These are phyloP conservation scores for Berberis vulgaris DNA, from an alignment of 164 flowering plant species.

Conservation along the genomic window DNA sequence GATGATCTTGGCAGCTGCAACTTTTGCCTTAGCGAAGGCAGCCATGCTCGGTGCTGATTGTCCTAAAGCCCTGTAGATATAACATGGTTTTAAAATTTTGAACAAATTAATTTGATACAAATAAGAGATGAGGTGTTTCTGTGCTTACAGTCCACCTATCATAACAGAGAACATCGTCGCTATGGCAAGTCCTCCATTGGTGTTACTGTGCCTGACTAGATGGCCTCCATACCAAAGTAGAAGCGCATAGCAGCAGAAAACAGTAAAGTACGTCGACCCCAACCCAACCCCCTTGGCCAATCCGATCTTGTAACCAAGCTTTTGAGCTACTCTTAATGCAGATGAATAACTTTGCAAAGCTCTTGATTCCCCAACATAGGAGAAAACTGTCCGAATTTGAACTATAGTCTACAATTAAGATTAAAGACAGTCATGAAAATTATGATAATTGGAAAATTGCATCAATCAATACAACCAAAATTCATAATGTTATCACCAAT, in stretches of 20 bases:
- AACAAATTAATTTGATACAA: background rate
- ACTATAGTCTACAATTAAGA: constrained; percentile 58
- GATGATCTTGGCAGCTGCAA: constrained; percentile 80
- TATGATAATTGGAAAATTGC: background rate
- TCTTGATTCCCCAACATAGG: constrained; percentile 84
- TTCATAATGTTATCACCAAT: background rate
- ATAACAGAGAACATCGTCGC: constrained; percentile 94
- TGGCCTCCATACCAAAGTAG: constrained; percentile 97
- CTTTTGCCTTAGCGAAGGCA: constrained; percentile 87
- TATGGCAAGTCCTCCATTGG: constrained; percentile 95
- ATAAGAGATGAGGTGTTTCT: background rate
- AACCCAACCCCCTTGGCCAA: constrained; percentile 83
- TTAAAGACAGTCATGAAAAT: constrained; percentile 13
- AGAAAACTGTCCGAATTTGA: constrained; percentile 81
- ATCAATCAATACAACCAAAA: background rate
- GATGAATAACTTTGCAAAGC: constrained; percentile 67
- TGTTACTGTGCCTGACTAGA: constrained; percentile 71
- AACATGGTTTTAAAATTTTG: background rate
- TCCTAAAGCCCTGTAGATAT: constrained; percentile 54
- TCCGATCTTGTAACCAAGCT: constrained; percentile 71
- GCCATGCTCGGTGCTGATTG: constrained; percentile 89
- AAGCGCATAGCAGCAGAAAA: constrained; percentile 91
- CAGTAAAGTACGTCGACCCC: constrained; percentile 92
- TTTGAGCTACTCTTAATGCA: constrained; percentile 57
- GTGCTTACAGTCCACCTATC: constrained; percentile 91